These are phyloP conservation scores for Yamadazyma sp. DNA, from an alignment of 1,139 yeast genomes.

Conservation along the genomic window DNA sequence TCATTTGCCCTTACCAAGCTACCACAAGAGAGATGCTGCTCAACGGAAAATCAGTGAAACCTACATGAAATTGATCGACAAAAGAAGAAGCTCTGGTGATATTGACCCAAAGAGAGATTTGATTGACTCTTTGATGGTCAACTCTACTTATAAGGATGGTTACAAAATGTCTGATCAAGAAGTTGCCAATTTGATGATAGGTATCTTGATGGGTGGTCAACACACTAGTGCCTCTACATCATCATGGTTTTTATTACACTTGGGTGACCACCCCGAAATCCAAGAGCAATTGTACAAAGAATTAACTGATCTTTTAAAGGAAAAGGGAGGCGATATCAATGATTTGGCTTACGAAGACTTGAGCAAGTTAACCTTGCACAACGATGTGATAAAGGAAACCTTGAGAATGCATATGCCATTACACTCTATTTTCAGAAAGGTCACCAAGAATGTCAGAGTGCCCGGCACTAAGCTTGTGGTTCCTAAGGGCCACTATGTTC, in stretches of 20 bases:
- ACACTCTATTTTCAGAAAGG: slow-evolving; percentile 94
- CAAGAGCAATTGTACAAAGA: slow-evolving; percentile 81
- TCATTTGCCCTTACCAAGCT: slow-evolving; percentile 83
- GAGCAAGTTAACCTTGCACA: slow-evolving; percentile 76
- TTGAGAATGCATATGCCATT: slow-evolving; percentile 94
- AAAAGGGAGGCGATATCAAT: slow-evolving; percentile 43
- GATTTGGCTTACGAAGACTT: slow-evolving; percentile 80
- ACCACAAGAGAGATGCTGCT: slow-evolving; percentile 83
- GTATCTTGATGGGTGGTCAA: slow-evolving; percentile 98
- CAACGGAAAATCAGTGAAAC: slow-evolving; percentile 78
- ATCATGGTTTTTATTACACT: slow-evolving; percentile 89
- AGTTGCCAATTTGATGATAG: slow-evolving; percentile 90
- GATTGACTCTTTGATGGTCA: slow-evolving; percentile 81
- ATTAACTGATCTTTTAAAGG: slow-evolving; percentile 62
- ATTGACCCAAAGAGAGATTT: slow-evolving; percentile 79
- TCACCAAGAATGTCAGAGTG: slow-evolving; percentile 71
- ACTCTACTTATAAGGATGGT: slow-evolving; percentile 89
- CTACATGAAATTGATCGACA: slow-evolving; percentile 72
- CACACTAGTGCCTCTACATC: slow-evolving; percentile 97
- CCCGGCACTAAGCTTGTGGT: slow-evolving; percentile 80
- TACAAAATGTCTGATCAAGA: slow-evolving; percentile 91
- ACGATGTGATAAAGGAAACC: slow-evolving; percentile 86
- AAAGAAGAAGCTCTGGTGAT: slow-evolving; percentile 74
- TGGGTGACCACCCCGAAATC: slow-evolving; percentile 80
- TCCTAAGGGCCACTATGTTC: slow-evolving; percentile 85